Conservation (phyloP, 2,329 filamentous ascomycete species). For the Rasamsonia emersonii region DNA sequence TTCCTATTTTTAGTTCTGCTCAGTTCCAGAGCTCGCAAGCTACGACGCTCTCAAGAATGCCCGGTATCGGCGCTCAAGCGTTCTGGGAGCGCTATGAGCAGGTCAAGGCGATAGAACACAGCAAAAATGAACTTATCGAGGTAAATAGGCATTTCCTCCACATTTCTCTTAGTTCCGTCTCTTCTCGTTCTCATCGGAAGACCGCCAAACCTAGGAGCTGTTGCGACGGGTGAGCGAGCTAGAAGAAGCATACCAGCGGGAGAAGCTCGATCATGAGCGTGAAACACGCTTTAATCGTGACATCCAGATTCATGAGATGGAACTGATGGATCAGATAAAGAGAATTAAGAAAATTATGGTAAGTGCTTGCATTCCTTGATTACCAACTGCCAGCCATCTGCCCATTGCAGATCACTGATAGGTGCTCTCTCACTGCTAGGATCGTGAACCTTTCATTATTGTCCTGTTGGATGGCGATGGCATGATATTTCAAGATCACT, state of each 20-base stretch:
- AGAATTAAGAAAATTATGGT: slow-evolving; percentile 40
- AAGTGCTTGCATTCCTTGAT: slow-evolving; percentile 9
- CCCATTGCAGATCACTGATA: slow-evolving; percentile 2
- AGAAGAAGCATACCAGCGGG: slow-evolving; percentile 34
- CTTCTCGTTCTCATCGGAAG: slow-evolving; percentile 12
- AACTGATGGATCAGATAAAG: slow-evolving; percentile 39
- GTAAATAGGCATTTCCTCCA: slow-evolving; percentile 18
- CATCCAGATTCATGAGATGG: slow-evolving; percentile 38
- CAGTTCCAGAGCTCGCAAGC: no score
- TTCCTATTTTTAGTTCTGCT: no score
- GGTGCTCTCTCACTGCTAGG: slow-evolving; percentile 21
- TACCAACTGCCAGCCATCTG: neutral
- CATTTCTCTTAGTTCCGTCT: slow-evolving; percentile 4
- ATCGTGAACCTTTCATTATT: slow-evolving; percentile 46
- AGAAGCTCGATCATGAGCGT: slow-evolving; percentile 39
- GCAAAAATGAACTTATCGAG: slow-evolving; percentile 41
- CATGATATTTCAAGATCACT: slow-evolving; percentile 46
- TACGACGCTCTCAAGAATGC: no score
- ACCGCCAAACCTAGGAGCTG: slow-evolving; percentile 31
- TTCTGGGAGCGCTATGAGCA: slow-evolving; percentile 37
- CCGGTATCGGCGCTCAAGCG: slow-evolving; percentile 14
- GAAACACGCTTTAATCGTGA: slow-evolving; percentile 41
- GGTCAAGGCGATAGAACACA: slow-evolving; percentile 35
- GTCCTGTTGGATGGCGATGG: slow-evolving; percentile 49
- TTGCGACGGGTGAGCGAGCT: slow-evolving; percentile 36